Evolutionary conservation across 148 eudicot genomes (phyloP).

Genomic region (Fagopyrum tataricum): DNA sequence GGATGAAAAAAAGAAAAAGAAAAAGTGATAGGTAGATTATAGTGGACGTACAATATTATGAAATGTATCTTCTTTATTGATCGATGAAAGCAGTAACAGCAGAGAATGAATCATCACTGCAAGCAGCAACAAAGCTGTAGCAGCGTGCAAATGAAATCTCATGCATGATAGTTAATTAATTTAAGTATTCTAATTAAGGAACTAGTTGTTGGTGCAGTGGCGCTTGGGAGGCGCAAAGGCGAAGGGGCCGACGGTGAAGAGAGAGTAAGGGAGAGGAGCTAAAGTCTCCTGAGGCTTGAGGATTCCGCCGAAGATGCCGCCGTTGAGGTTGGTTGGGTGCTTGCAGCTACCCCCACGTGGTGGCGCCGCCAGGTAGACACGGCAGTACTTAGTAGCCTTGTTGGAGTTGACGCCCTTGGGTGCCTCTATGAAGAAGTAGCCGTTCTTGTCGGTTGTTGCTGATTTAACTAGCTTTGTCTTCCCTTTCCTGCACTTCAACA

Average conservation of each 20-base stretch:
- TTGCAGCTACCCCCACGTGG: constrained; percentile 14
- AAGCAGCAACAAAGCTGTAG: too few species aligned
- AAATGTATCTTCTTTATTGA: too few species aligned
- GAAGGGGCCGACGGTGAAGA: constrained; percentile 21
- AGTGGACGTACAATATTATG: too few species aligned
- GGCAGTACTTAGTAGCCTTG: constrained; percentile 15
- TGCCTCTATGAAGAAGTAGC: constrained; percentile 22
- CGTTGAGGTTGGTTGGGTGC: constrained; percentile 10
- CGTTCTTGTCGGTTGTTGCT: constrained; percentile 18
- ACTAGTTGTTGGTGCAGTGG: neutral
- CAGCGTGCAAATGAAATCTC: too few species aligned
- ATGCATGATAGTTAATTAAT: too few species aligned
- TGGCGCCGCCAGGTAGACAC: constrained; percentile 4
- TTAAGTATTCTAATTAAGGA: too few species aligned
- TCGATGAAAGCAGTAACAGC: too few species aligned
- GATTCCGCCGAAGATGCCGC: constrained; percentile 16
- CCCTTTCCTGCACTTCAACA: constrained; percentile 13
- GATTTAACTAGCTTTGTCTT: neutral
- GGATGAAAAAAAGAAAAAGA: too few species aligned
- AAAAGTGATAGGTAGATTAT: too few species aligned
- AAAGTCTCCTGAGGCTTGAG: constrained; percentile 13
- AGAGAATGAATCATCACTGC: too few species aligned
- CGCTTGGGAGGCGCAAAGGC: constrained; percentile 14
- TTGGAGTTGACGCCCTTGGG: constrained; percentile 5
- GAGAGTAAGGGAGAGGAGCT: constrained; percentile 13